Base-by-base conservation (phyloP, 768 basidiomycete genomes). In the Lentinula guzmanii region DNA sequence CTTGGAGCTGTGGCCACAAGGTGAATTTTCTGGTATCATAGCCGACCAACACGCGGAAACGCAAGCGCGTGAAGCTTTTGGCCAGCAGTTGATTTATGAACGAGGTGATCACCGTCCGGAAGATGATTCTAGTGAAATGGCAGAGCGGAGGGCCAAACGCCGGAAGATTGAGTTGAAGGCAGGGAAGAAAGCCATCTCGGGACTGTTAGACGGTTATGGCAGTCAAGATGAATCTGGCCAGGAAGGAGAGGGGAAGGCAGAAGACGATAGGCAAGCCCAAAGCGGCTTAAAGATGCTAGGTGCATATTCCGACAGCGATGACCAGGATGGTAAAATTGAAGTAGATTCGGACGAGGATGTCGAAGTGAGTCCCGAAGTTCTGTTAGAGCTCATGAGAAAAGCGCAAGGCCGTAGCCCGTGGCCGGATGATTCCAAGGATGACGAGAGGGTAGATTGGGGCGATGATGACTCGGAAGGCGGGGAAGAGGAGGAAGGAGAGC, bases 1-100 rank as follows among this genome's bases (percentile, higher is more conserved):
- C 1, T 84, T 96, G 50, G 88, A 93, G 60, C 72, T 95, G 5
- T 87, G 86, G 78, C 83, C 48, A 11, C 39, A 34, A 33, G 59
- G 87, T 52, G 82, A 85, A 34, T 94, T 92, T 71, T 72, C 71
- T 7, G 87, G 85, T 6, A 76, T 76, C 8, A 67, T 91, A n/a
- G 75, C 89, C 15, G 82, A 89, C 61, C 76, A 77, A 46, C 70
- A 77, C 52, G 86, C 55, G 21, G 55, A 56, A 24, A 4, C 58
- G 28, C 33, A 31, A 28, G 33, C 33, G 42, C n/a, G 7, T 33
- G 33, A 15, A 8, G 11, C 21, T 43, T 18, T 18, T 37, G 86
- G 2, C 34, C 55, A 56, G 55, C 18, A 6, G 41, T 13, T 56
- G 39, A 18, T 56, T 9, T 56, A 28, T n/a, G 55, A 56, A 33